Base-by-base conservation (phyloP, 2,329 filamentous ascomycete species). In the Aureobasidium sp. region DNA sequence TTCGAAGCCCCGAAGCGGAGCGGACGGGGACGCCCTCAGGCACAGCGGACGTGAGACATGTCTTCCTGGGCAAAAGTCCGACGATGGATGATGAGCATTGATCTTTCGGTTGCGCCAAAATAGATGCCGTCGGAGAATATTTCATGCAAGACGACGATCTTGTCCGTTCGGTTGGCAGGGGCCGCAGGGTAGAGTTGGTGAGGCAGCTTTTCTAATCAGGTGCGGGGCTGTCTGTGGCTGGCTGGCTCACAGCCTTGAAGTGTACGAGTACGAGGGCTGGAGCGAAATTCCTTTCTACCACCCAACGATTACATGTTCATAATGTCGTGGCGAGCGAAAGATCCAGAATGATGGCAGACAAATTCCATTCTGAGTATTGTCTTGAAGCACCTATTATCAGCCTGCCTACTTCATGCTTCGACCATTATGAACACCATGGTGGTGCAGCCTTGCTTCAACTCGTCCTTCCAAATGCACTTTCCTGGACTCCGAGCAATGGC, bases 401-500 rank as follows among this genome's bases (percentile, higher is more conserved):
- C n/a, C 41, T 36, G 29, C 53, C 39, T 55, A 14, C 27, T 55
- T 25, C 25, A 55, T 55, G 51, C 37, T 45, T 36, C 42, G 37
- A 36, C 54, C 57, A 50, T 59, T 50, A 59, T 42, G 45, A 50
- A 59, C 57, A 49, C 45, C 57, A 32, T 21, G 32, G n/a, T 16
- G 54, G 32, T 58, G 54, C 54, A 39, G 42, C 54, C 57, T 50
- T n/a, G 39, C 30, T 34, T 32, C 34, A 50, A 58, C 41, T 42
- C 25, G 39, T 25, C 37, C 57, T 27, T 50, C 45, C 44, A 21
- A 34, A 59, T 49, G 57, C 57, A 13, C 42, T 59, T 50, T 59
- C 57, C 57, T 49, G 34, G 45, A 59, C 57, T 42, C 45, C 57
- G 57, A 59, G 57, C 57, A 59, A 49, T 45, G 45, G 32, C 45